A percentile compares a stretch with the other conserved stretches of the same genome.
phyloP scores from a whole-genome alignment of 352 stramenopile genomes.

The Thraustochytrium striatum region DNA sequence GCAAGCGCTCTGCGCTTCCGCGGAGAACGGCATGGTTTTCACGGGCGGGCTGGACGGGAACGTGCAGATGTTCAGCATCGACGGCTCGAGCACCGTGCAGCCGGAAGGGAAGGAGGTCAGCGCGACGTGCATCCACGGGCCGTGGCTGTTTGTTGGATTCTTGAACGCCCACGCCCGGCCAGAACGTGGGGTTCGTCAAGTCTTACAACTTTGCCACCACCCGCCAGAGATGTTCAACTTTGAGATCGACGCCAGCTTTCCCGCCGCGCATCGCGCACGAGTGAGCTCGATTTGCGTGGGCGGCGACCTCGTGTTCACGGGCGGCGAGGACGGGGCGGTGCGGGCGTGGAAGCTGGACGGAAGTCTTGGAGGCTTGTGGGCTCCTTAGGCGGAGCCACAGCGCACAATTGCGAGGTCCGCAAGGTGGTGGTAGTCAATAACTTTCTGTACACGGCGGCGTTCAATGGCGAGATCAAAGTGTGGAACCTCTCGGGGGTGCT shows the following conservation, averaged over 20 bases:
- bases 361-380: conserved; percentile 31
- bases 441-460: conserved; percentile 15
- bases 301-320: conserved; percentile 27
- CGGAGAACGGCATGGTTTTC: conserved; percentile 24
- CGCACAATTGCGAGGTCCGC: conserved; percentile 8
- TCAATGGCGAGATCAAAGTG: conserved; percentile 38
- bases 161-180: neutral
- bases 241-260: conserved; percentile 38
- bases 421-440: conserved; percentile 19
- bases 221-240: conserved; percentile 38
- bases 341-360: conserved; percentile 32
- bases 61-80: conserved; percentile 33
- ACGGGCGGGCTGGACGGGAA: conserved; percentile 7
- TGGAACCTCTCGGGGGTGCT: conserved; percentile 14
- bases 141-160: conserved; percentile 37
- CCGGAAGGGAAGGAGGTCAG: conserved; percentile 40
- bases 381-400: conserved; percentile 1
- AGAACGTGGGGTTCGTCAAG: conserved; percentile 38
- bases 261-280: conserved; percentile 10
- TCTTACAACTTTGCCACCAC: conserved; percentile 13
- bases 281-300: conserved; percentile 19
- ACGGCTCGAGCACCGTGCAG: conserved; percentile 11
- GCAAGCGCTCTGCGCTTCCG: neutral
- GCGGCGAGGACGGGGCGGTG: conserved; percentile 25
- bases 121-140: neutral